Evolutionary conservation across 2,329 filamentous ascomycete genomes (phyloP), one percentile per base, ranked within the genome.

Genomic region (Stagonosporopsis chrysanthemi): DNA sequence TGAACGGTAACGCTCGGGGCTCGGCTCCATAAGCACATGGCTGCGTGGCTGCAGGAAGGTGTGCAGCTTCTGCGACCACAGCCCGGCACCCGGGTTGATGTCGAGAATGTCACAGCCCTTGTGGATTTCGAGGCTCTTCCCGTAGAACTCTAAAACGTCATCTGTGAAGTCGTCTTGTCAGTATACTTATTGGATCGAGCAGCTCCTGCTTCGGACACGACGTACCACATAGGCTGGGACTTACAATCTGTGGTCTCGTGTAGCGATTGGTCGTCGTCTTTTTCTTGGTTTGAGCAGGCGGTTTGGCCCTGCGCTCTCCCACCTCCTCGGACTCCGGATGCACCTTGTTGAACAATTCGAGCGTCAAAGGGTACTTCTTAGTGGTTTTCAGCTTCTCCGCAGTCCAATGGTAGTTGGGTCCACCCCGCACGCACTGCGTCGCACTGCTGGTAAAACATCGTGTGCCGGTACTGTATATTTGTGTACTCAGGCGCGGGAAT

Each of bases 21-120:
- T 84, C 2, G 88, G 87, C 69, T 98, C 93, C 76, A 97, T 82
- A 39, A 99, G 81, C 41, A 97, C 79, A 78, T 99, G 95, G 5
- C 86, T 88, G 55, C 92, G 87, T 4, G 94, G 94, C 67, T 91
- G 79, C 7, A 99, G 81, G 42, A 84, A 79, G 0, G 91, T 82
- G 71, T 97, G 87, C 0, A 98, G 80, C 67, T 89, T 90, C 26
- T 81, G 80, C 31, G 93, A 96, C 86, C 90, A 95, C 2, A 96
- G 51, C 8, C 92, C 91, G 1, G 80, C 79, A 14, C 92, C 92
- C 0, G 94, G 94, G 73, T 93, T 91, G 53, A 97, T 80, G 71
- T 98, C 94, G 67, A 99, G 80, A 41, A 98, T 83, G 68, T 96
- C 92, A 77, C 93, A 92, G 51, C 91, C 90, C 46, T 82, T 79